Percentiles rank a stretch among this genome's conserved stretches.
These are phyloP conservation scores for Plasmopara viticola DNA, from an alignment of 352 stramenopile species.

Conservation along the genomic window DNA sequence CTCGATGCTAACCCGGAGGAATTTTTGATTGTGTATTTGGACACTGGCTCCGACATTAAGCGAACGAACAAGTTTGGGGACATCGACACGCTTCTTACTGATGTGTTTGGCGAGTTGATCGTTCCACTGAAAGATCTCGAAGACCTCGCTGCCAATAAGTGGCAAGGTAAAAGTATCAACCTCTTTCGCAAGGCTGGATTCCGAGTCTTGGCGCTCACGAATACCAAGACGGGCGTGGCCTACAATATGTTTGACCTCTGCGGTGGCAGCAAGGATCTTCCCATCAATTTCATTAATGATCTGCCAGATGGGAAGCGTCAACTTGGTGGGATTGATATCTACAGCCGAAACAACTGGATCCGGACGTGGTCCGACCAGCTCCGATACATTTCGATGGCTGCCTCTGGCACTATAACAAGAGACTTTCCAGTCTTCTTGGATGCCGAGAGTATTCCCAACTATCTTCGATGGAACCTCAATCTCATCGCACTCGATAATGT, in stretches of 20 bases:
- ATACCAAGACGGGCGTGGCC: slow-evolving; percentile 34
- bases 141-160: slow-evolving; percentile 23
- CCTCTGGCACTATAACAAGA: slow-evolving; percentile 18
- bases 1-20: slow-evolving; percentile 36
- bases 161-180: slow-evolving; percentile 30
- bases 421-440: slow-evolving; percentile 28
- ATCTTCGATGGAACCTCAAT: slow-evolving; percentile 51
- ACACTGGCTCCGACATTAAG: slow-evolving; percentile 37
- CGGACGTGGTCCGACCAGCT: slow-evolving; percentile 40
- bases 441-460: slow-evolving; percentile 34
- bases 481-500: slow-evolving; percentile 41
- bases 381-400: slow-evolving; percentile 43
- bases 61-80: slow-evolving; percentile 19
- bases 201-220: slow-evolving; percentile 39
- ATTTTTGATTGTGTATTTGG: slow-evolving; percentile 45
- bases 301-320: slow-evolving; percentile 29
- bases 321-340: slow-evolving; percentile 41
- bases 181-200: slow-evolving; percentile 32
- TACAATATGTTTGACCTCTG: slow-evolving; percentile 39
- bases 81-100: slow-evolving; percentile 33
- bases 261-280: slow-evolving; percentile 29
- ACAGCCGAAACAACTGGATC: slow-evolving; percentile 38
- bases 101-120: slow-evolving; percentile 40
- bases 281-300: slow-evolving; percentile 31
- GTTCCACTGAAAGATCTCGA: slow-evolving; percentile 31